Base-by-base conservation (phyloP, 352 stramenopile genomes). In the Phytophthora kernoviae region DNA sequence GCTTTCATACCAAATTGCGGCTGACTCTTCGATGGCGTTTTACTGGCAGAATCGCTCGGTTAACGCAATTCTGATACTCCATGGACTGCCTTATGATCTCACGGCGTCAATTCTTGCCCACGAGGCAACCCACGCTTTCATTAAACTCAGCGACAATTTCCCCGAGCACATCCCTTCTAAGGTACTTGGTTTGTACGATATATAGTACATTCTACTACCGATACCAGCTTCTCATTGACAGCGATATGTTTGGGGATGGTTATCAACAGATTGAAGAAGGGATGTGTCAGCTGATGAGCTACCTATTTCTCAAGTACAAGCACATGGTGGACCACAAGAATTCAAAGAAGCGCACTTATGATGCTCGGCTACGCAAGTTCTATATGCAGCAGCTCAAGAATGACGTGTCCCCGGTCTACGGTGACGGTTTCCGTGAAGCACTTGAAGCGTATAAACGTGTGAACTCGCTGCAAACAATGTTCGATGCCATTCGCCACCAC, bases 211-310 rank as follows among this genome's bases (percentile, higher is more conserved):
- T 30, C 3, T 30, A 30, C 24, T 30, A 30, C n/a, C n/a, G n/a
- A n/a, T n/a, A n/a, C 6, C 24, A 30, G 24, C 24, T 30, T 30
- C 24, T 30, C 24, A 30, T 52, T 22, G n/a, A 12, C 33, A 5
- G 11, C 34, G 15, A 47, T 49, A 37, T 73, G 30, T 68, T 5
- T 47, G 40, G 30, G 1, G 20, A 45, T 51, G 57, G 17, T 41
- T 36, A 50, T 6, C 0, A 26, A 18, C 9, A 68, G 54, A 37
- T 68, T 9, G 83, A 92, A 47, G 83, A 92, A 73, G 83, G 83
- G 17, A 73, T 89, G 34, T 92, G 83, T 56, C 80, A 92, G 48
- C 64, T 92, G 55, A 85, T 92, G 64, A 88, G 80, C 61, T 92
- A 81, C 54, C 55, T 92, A 8, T 92, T 77, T 53, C 60, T 92